Evolutionary conservation across 163 green algal species (phyloP).

Genomic region (Scenedesmus sp.): DNA sequence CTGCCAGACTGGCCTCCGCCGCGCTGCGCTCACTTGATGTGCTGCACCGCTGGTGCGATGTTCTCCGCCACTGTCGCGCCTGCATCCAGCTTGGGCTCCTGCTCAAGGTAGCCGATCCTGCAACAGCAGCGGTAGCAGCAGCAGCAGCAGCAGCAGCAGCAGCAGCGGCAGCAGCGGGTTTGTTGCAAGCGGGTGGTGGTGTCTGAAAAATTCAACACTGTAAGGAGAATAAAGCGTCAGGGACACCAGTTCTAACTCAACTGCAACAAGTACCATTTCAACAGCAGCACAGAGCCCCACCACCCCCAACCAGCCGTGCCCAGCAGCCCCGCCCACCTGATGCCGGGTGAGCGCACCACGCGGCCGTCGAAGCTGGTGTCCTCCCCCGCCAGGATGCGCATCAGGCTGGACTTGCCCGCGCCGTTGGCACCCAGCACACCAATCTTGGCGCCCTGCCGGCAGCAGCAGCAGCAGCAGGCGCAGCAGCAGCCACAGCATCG

Average conservation of each 20-base stretch:
- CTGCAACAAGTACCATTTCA: too few relatives aligned
- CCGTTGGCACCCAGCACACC: constrained; percentile 81
- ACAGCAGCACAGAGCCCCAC: not conserved
- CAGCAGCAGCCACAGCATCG: not conserved
- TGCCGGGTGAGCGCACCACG: constrained; percentile 71
- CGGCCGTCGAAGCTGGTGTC: constrained; percentile 63
- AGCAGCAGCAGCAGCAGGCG: constrained; percentile 57
- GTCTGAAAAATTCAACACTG: too few relatives aligned
- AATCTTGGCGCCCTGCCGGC: constrained; percentile 82
- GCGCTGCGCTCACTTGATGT: constrained; percentile 48
- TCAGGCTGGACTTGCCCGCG: constrained; percentile 80
- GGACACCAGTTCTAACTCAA: too few relatives aligned
- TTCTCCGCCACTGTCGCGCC: constrained; percentile 77
- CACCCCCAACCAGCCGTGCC: not conserved
- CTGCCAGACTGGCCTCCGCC: not conserved
- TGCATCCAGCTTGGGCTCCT: constrained; percentile 87
- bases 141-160: not conserved
- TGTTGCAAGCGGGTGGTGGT: too few relatives aligned
- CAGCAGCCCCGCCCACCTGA: constrained; percentile 52
- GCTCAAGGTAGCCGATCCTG: constrained; percentile 78
- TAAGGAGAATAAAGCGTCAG: too few relatives aligned
- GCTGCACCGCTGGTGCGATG: constrained; percentile 69
- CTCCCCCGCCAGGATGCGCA: constrained; percentile 82
- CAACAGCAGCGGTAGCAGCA: constrained; percentile 27
- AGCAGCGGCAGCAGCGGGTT: not conserved